Conservation (phyloP, 164 flowering plant species). For the Vitis labrusca region DNA sequence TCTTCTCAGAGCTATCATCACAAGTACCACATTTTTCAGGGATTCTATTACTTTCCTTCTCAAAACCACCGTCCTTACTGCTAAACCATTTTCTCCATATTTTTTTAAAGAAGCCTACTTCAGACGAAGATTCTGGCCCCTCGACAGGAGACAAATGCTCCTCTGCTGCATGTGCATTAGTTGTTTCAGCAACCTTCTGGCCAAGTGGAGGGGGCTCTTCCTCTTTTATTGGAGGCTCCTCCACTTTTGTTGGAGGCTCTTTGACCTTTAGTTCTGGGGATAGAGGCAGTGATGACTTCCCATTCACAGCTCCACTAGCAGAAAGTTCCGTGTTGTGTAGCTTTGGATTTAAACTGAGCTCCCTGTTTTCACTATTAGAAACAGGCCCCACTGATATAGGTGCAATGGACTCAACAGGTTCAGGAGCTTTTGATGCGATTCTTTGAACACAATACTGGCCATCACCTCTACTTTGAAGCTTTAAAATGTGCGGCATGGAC, state of each 20-base stretch:
- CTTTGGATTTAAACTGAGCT: background rate
- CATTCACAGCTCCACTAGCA: conserved; percentile 12
- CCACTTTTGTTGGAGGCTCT: conserved; percentile 8
- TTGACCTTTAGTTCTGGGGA: background rate
- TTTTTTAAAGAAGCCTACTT: conserved; percentile 36
- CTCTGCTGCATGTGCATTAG: background rate
- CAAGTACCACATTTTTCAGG: conserved; percentile 6
- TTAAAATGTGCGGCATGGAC: conserved; percentile 57
- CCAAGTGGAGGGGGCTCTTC: conserved; percentile 9
- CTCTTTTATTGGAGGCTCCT: conserved; percentile 3
- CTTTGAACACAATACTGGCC: conserved; percentile 41
- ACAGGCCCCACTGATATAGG: conserved; percentile 14
- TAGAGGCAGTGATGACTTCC: conserved; percentile 11
- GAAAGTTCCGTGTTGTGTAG: conserved; percentile 13
- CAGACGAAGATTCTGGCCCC: conserved; percentile 24
- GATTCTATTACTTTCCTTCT: background rate
- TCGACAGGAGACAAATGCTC: conserved; percentile 5
- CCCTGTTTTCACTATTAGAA: conserved; percentile 8
- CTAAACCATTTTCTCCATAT: conserved; percentile 49
- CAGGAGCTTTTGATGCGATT: conserved; percentile 22
- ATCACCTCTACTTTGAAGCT: conserved; percentile 31
- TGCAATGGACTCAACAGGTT: conserved; percentile 21
- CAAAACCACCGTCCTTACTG: conserved; percentile 6
- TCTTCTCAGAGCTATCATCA: conserved; percentile 11
- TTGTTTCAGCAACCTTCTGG: conserved; percentile 10